Evolutionary conservation across 352 stramenopile species (phyloP), one percentile per base, ranked within the genome.

Genomic region (Pythium rhizo-oryzae): DNA sequence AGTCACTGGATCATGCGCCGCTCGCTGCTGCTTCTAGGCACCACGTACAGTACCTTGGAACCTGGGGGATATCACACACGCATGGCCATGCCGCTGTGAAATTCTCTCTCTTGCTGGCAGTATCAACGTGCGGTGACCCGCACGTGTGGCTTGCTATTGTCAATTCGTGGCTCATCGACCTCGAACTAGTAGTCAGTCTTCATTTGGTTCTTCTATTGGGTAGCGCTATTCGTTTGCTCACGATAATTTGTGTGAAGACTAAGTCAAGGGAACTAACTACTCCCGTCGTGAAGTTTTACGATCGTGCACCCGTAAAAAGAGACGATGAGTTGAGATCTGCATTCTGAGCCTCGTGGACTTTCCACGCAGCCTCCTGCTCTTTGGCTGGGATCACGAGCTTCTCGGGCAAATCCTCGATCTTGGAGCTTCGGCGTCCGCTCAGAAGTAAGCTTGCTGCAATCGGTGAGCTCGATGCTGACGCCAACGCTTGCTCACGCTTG

Each of bases 391-490:
- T 75, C 59, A 91, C 77, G 16, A 92, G 67, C 59, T 85, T 83
- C 67, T 90, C 83, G 0, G 85, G 84, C 3, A 94, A 47, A 41
- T 94, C 81, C 30, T 86, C 69, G 50, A 94, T 90, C 39, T 89
- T 92, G 15, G 72, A 79, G 21, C 62, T 77, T 59, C 76, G 23
- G 25, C 72, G 62, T 57, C 61, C 11, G 21, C 71, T 23, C 43
- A 67, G 51, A 76, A 68, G 33, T 64, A 71, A 37, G 62, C 57
- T 64, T 16, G 70, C 58, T 62, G 70, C 61, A 16, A 86, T 43
- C 16, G 78, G 77, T 2, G 79, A 88, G 2, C 35, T 58, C 0
- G 53, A 60, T 3, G 69, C 50, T 0, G 77, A 80, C 6, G 65
- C 67, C 4, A 74, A 69, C 19, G 72, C 75, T 19, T 77, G 61